Base-by-base conservation (phyloP, 2,329 filamentous ascomycete species). In the Conoideocrella luteorostrata region DNA sequence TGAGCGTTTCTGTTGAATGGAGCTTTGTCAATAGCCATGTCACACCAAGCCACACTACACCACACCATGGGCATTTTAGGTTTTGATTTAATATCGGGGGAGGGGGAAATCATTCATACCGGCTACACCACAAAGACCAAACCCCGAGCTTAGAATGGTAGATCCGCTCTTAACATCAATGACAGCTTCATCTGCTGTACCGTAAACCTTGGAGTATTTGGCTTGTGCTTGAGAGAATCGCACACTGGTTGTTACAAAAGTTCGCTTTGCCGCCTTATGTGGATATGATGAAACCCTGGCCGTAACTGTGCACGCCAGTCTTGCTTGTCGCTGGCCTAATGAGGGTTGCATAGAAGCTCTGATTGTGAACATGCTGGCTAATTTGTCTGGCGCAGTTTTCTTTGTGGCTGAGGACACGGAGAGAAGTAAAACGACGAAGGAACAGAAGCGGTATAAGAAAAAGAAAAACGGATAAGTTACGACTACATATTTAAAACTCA, bases 81-180 rank as follows among this genome's bases (percentile, higher is more conserved):
- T n/a, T n/a, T n/a, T n/a, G n/a, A n/a, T n/a, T n/a, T n/a, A n/a
- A n/a, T n/a, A n/a, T n/a, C n/a, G n/a, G n/a, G n/a, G n/a, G n/a
- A 7, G n/a, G 23, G 15, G 30, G 10, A 34, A 17, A n/a, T 37
- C n/a, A 11, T 37, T 55, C 68, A 43, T 65, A 80, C 79, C 77
- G 43, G 82, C 79, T 15, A 89, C 83, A 51, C 86, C 86, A 53
- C 84, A 90, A 11, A 91, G 74, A n/a, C 87, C 87, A 60, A 91
- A 91, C 2, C 86, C 87, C 13, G 86, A 82, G 57, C 85, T 88
- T 44, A 91, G 69, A 28, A 91, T 70, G 0, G 78, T 85, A 10
- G 79, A 81, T 43, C 85, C 78, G 54, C 84, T 82, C 58, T 82
- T 70, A 45, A 90, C 68, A 57, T 88, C 85, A 3, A 78, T 75